Conservation (phyloP, 1,284 basidiomycete species). For the Volvariella surrecta region DNA sequence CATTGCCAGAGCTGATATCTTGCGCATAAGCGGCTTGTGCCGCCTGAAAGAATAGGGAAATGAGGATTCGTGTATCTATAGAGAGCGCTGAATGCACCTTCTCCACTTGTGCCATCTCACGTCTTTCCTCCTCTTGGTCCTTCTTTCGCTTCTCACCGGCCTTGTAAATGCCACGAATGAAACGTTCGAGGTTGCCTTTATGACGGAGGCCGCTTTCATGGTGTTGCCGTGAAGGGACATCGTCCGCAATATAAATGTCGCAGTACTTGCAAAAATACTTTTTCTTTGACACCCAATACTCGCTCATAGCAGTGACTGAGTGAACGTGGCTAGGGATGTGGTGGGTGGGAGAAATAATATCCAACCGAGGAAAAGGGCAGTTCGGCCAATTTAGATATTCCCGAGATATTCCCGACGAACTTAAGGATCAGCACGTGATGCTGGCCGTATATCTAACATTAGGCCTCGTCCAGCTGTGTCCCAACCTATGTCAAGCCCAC, state of each 20-base stretch:
- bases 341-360: no score
- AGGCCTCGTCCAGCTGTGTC: no score
- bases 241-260: conserved; percentile 87
- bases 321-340: conserved; percentile 1
- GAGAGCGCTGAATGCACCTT: conserved; percentile 38
- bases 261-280: conserved; percentile 85
- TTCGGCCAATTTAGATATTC: no score
- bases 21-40: conserved; percentile 67
- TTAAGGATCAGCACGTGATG: conserved; percentile 2
- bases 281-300: conserved; percentile 84
- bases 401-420: conserved; percentile 1
- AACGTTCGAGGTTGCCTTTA: conserved; percentile 90
- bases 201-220: conserved; percentile 94
- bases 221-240: conserved; percentile 84
- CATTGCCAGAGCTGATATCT: conserved; percentile 62
- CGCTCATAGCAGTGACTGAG: conserved; percentile 47
- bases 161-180: conserved; percentile 90
- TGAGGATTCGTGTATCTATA: conserved; percentile 4
- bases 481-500: no score
- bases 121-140: conserved; percentile 79
- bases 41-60: conserved; percentile 34
- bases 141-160: conserved; percentile 83
- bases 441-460: no score
- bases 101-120: conserved; percentile 83
- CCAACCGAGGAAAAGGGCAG: neutral